These are phyloP conservation scores for Boletus vinaceobasis DNA, from an alignment of 768 basidiomycete species.

Conservation along the genomic window DNA sequence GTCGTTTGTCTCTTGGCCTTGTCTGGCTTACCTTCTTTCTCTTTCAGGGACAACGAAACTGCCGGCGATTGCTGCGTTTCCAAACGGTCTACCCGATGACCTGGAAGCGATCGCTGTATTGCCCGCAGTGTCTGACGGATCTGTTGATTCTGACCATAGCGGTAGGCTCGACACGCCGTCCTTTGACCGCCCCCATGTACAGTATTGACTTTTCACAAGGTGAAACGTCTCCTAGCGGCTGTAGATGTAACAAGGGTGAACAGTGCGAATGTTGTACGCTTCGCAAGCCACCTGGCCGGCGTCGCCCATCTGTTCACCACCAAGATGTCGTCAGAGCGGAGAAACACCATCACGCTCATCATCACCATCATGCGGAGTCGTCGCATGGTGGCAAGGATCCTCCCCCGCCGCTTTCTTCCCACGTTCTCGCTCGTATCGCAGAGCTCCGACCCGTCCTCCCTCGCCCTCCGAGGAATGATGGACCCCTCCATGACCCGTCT, in stretches of 20 bases:
- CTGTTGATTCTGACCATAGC: slow-evolving; percentile 61
- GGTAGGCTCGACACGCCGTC: slow-evolving; percentile 56
- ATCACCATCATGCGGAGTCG: slow-evolving; percentile 16
- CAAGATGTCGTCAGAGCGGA: slow-evolving; percentile 30
- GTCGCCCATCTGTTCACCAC: slow-evolving; percentile 28
- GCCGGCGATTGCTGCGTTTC: slow-evolving; percentile 73
- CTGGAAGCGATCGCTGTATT: slow-evolving; percentile 50
- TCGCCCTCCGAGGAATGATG: slow-evolving; percentile 42
- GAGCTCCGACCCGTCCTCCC: slow-evolving; percentile 71
- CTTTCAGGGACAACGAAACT: slow-evolving; percentile 60
- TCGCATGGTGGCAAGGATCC: slow-evolving; percentile 9
- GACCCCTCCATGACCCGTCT: slow-evolving; percentile 49
- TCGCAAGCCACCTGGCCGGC: slow-evolving; percentile 40
- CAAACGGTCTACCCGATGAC: slow-evolving; percentile 68
- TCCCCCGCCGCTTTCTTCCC: slow-evolving; percentile 36
- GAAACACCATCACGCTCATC: slow-evolving; percentile 16
- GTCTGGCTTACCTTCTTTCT: too few relatives aligned
- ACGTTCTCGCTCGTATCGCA: slow-evolving; percentile 58
- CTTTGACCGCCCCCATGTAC: slow-evolving; percentile 35
- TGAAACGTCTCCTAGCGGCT: slow-evolving; percentile 43
- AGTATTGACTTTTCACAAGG: slow-evolving; percentile 48
- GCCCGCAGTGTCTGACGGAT: slow-evolving; percentile 43
- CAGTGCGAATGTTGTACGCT: slow-evolving; percentile 59
- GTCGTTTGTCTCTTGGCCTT: slow-evolving; percentile 2
- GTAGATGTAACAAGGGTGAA: slow-evolving; percentile 44